Evolutionary conservation across 805 yeast species (phyloP).

Genomic region (Ogataea henricii): DNA sequence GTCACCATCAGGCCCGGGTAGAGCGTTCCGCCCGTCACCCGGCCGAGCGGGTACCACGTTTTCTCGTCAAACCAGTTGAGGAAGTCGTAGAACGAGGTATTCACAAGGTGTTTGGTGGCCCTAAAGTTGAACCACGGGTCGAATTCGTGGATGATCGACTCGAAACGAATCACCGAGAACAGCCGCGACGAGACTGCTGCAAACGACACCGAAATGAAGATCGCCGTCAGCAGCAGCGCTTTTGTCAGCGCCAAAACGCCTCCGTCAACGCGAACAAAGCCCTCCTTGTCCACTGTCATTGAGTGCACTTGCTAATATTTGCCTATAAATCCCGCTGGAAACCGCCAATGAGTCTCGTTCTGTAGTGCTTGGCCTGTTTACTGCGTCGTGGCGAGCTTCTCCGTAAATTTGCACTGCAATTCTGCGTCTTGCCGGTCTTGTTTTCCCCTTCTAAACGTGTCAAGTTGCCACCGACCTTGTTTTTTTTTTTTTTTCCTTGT

Average conservation of each 20-base stretch:
- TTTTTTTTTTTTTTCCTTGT: not conserved
- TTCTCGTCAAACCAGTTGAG: slow-evolving; percentile 98
- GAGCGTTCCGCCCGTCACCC: slow-evolving; percentile 98
- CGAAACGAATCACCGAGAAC: slow-evolving; percentile 95
- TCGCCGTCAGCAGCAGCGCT: slow-evolving; percentile 59
- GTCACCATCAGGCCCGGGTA: slow-evolving; percentile 99
- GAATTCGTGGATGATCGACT: slow-evolving; percentile 95
- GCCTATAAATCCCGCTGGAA: not conserved
- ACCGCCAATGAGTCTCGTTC: not conserved
- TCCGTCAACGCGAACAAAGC: slow-evolving; percentile 28
- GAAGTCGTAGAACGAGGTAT: slow-evolving; percentile 83
- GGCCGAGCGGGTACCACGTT: slow-evolving; percentile 98
- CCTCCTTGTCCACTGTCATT: slow-evolving; percentile 29
- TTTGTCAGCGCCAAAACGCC: slow-evolving; percentile 25
- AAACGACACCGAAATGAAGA: slow-evolving; percentile 77
- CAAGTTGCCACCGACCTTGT: slow-evolving; percentile 1
- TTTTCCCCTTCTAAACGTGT: not conserved
- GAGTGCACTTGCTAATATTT: not conserved
- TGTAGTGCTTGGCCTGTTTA: not conserved
- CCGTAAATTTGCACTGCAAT: not conserved
- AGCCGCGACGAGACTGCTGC: slow-evolving; percentile 92
- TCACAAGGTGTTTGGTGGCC: slow-evolving; percentile 90
- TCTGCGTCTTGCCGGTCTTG: not conserved
- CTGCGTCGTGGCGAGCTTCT: too few relatives aligned
- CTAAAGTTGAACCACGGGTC: slow-evolving; percentile 97